phyloP scores from a whole-genome alignment of 306 rosid genomes.

The Malus fusca region DNA sequence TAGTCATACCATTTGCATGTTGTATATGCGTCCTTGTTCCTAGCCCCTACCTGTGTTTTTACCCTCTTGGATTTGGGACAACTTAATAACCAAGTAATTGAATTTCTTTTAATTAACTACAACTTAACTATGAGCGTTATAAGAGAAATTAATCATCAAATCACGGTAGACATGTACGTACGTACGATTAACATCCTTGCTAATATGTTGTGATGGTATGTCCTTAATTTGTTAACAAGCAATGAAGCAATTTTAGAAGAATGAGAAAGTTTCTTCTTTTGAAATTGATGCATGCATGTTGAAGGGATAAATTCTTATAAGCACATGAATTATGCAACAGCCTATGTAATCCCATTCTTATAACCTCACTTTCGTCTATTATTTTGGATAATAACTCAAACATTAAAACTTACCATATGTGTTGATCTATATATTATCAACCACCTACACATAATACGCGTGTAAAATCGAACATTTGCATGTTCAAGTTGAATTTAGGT shows the following conservation, averaged over 20 bases:
- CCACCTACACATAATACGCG: background rate
- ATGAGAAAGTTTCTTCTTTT: background rate
- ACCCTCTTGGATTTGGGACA: conserved; percentile 5
- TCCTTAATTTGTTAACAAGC: background rate
- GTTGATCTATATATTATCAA: background rate
- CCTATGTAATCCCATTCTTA: background rate
- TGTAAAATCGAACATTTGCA: background rate
- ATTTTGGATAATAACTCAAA: background rate
- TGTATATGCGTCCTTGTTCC: conserved; percentile 39
- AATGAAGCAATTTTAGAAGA: background rate
- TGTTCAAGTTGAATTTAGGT: background rate
- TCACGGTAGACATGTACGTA: background rate
- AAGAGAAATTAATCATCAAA: background rate
- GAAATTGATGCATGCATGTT: background rate
- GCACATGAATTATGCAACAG: background rate
- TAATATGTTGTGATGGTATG: background rate
- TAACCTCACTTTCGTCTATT: background rate
- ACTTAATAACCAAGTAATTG: background rate
- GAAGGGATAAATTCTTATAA: background rate
- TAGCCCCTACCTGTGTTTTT: conserved; percentile 14
- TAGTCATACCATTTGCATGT: conserved; percentile 24
- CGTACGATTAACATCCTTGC: background rate
- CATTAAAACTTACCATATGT: background rate
- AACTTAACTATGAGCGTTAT: background rate
- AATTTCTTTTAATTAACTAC: background rate